Percentiles rank a stretch among this genome's conserved stretches.
phyloP scores from a whole-genome alignment of 2,329 filamentous ascomycete genomes.

The Chrysosporium queenslandicum region DNA sequence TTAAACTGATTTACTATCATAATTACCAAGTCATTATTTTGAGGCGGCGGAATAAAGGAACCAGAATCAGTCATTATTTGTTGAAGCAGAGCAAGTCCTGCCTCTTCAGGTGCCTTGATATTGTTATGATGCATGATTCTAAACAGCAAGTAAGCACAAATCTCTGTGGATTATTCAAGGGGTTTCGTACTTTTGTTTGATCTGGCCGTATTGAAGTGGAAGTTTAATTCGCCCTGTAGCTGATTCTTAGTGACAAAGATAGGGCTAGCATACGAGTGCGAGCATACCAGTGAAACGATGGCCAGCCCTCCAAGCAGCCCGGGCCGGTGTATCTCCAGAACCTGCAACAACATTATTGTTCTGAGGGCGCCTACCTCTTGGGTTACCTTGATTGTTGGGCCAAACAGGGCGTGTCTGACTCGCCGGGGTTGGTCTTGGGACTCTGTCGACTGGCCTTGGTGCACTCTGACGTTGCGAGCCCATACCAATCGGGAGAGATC shows the following conservation, averaged over 20 bases:
- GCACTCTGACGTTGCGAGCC: background rate
- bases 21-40: slow-evolving; percentile 20
- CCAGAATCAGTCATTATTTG: slow-evolving; percentile 23
- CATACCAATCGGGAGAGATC: background rate
- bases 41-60: slow-evolving; percentile 23
- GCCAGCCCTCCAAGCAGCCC: slow-evolving; percentile 22
- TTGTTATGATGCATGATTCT: slow-evolving; percentile 5
- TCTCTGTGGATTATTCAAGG: background rate
- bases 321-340: slow-evolving; percentile 19
- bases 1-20: background rate
- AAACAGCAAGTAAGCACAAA: background rate
- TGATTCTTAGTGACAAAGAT: background rate
- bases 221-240: slow-evolving; percentile 9
- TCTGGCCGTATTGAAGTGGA: slow-evolving; percentile 4
- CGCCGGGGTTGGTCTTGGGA: background rate
- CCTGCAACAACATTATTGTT: background rate
- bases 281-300: background rate
- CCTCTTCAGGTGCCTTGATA: background rate
- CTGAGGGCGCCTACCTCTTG: background rate
- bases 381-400: background rate
- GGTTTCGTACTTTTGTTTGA: slow-evolving; percentile 9
- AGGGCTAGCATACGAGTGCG: background rate
- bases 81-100: slow-evolving; percentile 17
- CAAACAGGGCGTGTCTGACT: background rate
- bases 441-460: background rate